Evolutionary conservation across 1,284 basidiomycete genomes (phyloP).

Genomic region (Cystobasidium slooffiae): DNA sequence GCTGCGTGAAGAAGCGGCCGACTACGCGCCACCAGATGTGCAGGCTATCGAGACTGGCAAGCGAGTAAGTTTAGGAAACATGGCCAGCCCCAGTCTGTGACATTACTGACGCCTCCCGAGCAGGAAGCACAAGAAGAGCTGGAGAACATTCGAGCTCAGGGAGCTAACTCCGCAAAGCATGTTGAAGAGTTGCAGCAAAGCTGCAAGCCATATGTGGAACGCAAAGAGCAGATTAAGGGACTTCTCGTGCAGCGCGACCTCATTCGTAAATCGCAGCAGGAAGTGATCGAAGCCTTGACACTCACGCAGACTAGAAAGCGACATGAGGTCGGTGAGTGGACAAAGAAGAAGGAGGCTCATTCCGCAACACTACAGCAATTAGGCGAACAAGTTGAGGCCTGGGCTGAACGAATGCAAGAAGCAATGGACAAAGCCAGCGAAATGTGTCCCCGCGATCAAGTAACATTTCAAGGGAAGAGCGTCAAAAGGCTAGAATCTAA

Average conservation of each 20-base stretch:
- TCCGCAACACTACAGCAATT: conserved; percentile 5
- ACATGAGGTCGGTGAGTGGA: conserved; percentile 60
- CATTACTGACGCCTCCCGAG: not conserved
- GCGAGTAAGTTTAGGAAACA: conserved; percentile 60
- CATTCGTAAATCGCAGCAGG: conserved; percentile 10
- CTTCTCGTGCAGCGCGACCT: conserved; percentile 16
- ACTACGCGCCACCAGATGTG: conserved; percentile 73
- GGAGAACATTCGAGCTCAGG: conserved; percentile 48
- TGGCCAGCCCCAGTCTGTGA: not conserved
- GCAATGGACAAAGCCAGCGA: conserved; percentile 17
- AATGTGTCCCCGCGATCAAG: conserved; percentile 52
- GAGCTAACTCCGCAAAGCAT: conserved; percentile 44
- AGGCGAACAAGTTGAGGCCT: conserved; percentile 52
- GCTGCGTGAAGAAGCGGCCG: conserved; percentile 68
- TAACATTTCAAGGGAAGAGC: conserved; percentile 54
- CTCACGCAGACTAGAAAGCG: conserved; percentile 56
- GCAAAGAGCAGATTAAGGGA: not conserved
- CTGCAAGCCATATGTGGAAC: conserved; percentile 54
- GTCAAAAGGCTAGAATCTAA: conserved; percentile 45
- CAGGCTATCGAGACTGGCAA: conserved; percentile 66
- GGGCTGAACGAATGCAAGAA: conserved; percentile 47
- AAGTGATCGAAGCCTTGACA: conserved; percentile 61
- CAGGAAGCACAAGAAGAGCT: conserved; percentile 50
- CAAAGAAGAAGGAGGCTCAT: conserved; percentile 28
- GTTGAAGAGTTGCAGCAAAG: conserved; percentile 60